Base-by-base conservation (phyloP, 1,139 yeast genomes). In the Suzukiozyma palmioleophila region DNA sequence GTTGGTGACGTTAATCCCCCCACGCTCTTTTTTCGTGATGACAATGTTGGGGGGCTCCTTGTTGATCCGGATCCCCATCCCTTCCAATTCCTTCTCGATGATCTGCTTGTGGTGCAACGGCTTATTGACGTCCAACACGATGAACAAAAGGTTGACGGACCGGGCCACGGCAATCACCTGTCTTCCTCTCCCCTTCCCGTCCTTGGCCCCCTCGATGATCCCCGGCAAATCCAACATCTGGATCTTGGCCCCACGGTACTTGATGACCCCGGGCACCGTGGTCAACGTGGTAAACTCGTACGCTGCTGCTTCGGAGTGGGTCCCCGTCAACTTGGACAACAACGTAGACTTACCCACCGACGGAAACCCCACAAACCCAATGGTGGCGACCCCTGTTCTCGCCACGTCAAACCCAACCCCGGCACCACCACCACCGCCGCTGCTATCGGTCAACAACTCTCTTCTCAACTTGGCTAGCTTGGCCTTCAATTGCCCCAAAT, bases 221-320 rank as follows among this genome's bases (percentile, higher is more conserved):
- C 99, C 99, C 3, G 99, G 99, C 53, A 92, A 75, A 77, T 92
- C 99, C 57, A 92, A 73, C 95, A 94, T 88, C 67, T 92, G 99
- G 50, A 92, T 83, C 69, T 88, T 90, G 37, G 98, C 97, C 56
- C 99, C 99, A 54, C 89, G 88, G 60, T 88, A 90, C 62, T 86
- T 84, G 57, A 92, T 88, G 36, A 88, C 87, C 63, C 98, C 98
- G 0, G 97, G 97, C 41, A 92, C 97, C 0, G 98, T 90, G 21
- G 97, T 94, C 58, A 92, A 76, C 0, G 99, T 92, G 27, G 98
- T 94, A 70, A 92, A 92, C 63, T 90, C 97, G 57, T 90, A 90
- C 10, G 95, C 97, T 8, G 98, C 98, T 13, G 86, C 97, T 63
- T 92, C 98, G 2, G 96, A 85, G 56, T 88, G 95, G 2, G 97